Conservation (phyloP, 2,329 filamentous ascomycete genomes). For the Fusarium chlamydosporum region DNA sequence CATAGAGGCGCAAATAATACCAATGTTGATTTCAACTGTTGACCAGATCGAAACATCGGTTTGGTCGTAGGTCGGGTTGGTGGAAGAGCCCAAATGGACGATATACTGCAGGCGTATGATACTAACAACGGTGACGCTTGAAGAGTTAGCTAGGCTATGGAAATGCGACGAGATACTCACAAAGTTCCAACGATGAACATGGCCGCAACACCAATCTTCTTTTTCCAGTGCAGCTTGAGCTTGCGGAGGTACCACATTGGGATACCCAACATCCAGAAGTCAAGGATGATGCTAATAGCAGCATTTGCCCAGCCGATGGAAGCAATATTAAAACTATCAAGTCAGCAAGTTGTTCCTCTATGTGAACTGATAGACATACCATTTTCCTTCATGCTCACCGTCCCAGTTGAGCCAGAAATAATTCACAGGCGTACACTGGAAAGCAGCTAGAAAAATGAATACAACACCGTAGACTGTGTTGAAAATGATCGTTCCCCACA, state of each 20-base stretch:
- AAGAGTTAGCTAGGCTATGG: constrained; percentile 6
- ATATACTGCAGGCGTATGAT: constrained; percentile 52
- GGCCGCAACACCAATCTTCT: constrained; percentile 59
- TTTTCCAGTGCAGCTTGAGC: constrained; percentile 57
- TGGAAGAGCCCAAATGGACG: constrained; percentile 48
- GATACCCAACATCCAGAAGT: constrained; percentile 60
- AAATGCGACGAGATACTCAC: constrained; percentile 41
- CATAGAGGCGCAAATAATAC: constrained; percentile 56
- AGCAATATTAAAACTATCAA: background rate
- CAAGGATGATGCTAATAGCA: constrained; percentile 58
- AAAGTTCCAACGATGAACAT: constrained; percentile 63
- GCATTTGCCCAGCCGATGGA: constrained; percentile 60
- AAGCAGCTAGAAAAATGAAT: constrained; percentile 55
- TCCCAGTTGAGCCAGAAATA: constrained; percentile 62
- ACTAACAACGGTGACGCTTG: constrained; percentile 53
- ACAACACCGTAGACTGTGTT: constrained; percentile 50
- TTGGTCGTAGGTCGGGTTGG: constrained; percentile 53
- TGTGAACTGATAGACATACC: constrained; percentile 41
- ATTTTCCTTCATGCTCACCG: constrained; percentile 57
- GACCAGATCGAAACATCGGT: constrained; percentile 54
- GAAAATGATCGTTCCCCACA: constrained; percentile 55
- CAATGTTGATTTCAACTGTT: constrained; percentile 55
- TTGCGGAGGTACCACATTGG: constrained; percentile 57
- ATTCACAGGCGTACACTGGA: constrained; percentile 58
- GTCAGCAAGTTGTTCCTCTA: background rate